Evolutionary conservation across 2,329 filamentous ascomycete genomes (phyloP), one percentile per base, ranked within the genome.

Genomic region (Aspergillus awamori): DNA sequence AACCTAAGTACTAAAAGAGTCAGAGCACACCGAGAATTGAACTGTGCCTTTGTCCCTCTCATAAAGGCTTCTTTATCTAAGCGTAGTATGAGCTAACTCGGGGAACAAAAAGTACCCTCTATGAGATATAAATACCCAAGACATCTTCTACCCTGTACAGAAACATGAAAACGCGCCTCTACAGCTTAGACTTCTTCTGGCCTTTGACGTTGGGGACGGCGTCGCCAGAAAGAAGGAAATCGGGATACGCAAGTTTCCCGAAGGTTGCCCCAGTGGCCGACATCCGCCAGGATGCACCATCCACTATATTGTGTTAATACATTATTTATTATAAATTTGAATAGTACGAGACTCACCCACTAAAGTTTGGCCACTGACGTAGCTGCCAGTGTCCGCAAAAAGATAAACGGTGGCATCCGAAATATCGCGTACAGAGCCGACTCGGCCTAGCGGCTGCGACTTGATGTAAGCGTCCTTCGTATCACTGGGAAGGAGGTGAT

Each of bases 341-440:
- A 38, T 17, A 41, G n/a, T 11, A 8, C 11, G 41, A 20, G 26
- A 75, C 77, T 59, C 67, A 79, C 77, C 84, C 33, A 96, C 90
- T 38, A 97, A 78, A 3, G 87, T 86, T 67, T 92, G 88, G 1
- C 93, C 95, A 67, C 91, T 97, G 51, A 98, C 87, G 75, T 91
- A 97, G 73, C 89, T 92, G 0, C 89, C 94, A 0, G 92, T 87
- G 49, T 96, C 91, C 49, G 90, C 91, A 73, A 97, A 95, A 58
- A 98, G 76, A 70, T 88, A 99, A 0, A 98, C 86, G 0, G 94
- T 97, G 1, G 94, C 91, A 76, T 99, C 94, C 0, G 93, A 90
- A 70, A 99, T 93, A 72, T 99, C 94, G 66, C 89, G 90, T 26
- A 96, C 87, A 0, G 86, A 86, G 6, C 94, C 95, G 76, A 87